Percentiles rank a stretch among this genome's conserved stretches.
phyloP scores from a whole-genome alignment of 2,329 filamentous ascomycete species.

The Hypoxylon sp. region DNA sequence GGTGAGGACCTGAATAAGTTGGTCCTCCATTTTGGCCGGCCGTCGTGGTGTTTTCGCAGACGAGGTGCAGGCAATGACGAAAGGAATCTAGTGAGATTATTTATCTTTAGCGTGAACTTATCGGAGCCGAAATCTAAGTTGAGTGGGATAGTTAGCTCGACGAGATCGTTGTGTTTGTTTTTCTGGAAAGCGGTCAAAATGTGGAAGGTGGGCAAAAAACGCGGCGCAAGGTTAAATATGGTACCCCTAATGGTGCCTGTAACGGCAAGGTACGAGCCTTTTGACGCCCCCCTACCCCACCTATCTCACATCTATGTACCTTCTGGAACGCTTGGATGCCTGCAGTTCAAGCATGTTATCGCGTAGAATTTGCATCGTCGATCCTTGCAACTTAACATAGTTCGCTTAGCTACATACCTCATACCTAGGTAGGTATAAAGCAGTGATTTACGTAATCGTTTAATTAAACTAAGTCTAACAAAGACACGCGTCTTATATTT shows the following conservation, averaged over 20 bases:
- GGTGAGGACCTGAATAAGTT: conserved; percentile 87
- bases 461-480: no score
- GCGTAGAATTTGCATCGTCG: no score
- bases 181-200: conserved; percentile 39
- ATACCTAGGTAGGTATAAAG: no score
- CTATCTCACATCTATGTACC: background rate
- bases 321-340: no score
- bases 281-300: conserved; percentile 3
- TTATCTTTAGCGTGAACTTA: background rate
- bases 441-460: no score
- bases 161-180: conserved; percentile 33
- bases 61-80: conserved; percentile 10
- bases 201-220: background rate
- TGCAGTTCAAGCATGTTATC: background rate
- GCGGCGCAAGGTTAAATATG: background rate
- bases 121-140: background rate
- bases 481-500: no score
- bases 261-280: background rate
- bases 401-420: no score
- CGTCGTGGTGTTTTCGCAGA: conserved; percentile 16
- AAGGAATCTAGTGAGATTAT: background rate
- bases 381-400: no score
- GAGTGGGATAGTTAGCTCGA: conserved; percentile 23
- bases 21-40: conserved; percentile 78
- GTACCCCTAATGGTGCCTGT: background rate